These are phyloP conservation scores for Globisporangium rhizosaccharum DNA, from an alignment of 352 stramenopile species.

Conservation along the genomic window DNA sequence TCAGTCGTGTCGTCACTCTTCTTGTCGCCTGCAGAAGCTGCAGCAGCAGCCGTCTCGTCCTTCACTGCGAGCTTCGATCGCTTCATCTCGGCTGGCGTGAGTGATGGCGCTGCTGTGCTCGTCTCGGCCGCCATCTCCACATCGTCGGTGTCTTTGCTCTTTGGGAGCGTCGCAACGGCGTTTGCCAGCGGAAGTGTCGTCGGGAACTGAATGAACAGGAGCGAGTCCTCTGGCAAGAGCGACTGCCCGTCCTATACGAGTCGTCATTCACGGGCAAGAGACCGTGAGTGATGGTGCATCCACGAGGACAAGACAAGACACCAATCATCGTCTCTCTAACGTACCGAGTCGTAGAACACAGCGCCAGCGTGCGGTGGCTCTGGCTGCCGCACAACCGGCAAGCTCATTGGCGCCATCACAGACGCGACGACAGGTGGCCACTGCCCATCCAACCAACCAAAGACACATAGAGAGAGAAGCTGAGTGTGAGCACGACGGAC, in stretches of 20 bases:
- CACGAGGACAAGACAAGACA: too few species aligned
- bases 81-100: conserved; percentile 1
- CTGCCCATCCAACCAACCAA: conserved; percentile 10
- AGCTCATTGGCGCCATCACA: conserved; percentile 76
- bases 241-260: conserved; percentile 35
- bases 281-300: not conserved
- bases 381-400: conserved; percentile 60
- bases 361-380: conserved; percentile 54
- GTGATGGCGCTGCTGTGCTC: not conserved
- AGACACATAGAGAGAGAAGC: not conserved
- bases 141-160: conserved; percentile 19
- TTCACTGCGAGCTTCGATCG: conserved; percentile 15
- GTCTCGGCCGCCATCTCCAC: conserved; percentile 29
- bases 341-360: conserved; percentile 56
- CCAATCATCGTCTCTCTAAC: not conserved
- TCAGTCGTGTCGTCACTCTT: conserved; percentile 6
- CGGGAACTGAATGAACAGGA: conserved; percentile 82
- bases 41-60: not conserved
- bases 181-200: conserved; percentile 75
- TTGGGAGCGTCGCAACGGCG: conserved; percentile 24
- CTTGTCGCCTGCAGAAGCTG: not conserved
- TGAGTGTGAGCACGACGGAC: not conserved
- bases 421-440: conserved; percentile 80
- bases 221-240: conserved; percentile 50
- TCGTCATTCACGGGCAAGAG: not conserved